Percentiles rank a stretch among this genome's conserved stretches.
Evolutionary conservation across 2,329 filamentous ascomycete species (phyloP).

Genomic region (Akanthomyces dipterigenus): DNA sequence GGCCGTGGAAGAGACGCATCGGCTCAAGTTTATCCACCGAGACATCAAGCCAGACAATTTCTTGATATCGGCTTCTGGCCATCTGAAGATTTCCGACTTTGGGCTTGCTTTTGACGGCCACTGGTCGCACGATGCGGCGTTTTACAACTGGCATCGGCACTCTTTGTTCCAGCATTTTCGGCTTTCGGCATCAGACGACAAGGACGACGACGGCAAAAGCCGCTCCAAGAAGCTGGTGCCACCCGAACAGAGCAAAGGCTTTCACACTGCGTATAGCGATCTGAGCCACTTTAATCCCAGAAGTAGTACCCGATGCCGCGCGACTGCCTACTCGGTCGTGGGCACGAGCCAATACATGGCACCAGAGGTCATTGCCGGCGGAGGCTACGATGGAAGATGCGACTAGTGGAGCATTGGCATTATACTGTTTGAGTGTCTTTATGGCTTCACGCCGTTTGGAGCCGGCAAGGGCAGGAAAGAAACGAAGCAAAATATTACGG

Average conservation of each 20-base stretch:
- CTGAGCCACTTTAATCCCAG: slow-evolving; percentile 37
- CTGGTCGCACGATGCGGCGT: slow-evolving; percentile 85
- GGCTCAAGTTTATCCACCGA: slow-evolving; percentile 83
- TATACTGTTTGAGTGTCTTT: slow-evolving; percentile 91
- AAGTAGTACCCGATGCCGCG: slow-evolving; percentile 60
- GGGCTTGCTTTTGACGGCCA: slow-evolving; percentile 92
- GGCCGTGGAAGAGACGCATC: slow-evolving; percentile 87
- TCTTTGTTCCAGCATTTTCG: slow-evolving; percentile 69
- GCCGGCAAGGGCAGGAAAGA: slow-evolving; percentile 68
- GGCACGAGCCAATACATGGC: slow-evolving; percentile 99
- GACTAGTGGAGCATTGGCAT: slow-evolving; percentile 97
- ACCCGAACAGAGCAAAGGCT: slow-evolving; percentile 27
- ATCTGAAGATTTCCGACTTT: slow-evolving; percentile 94
- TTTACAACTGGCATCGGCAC: slow-evolving; percentile 79
- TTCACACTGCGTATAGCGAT: slow-evolving; percentile 20
- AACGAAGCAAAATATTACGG: slow-evolving; percentile 81
- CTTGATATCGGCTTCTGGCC: slow-evolving; percentile 77
- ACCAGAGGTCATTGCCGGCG: slow-evolving; percentile 79
- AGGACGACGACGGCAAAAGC: slow-evolving; percentile 52
- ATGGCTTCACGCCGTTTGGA: slow-evolving; percentile 85
- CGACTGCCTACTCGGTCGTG: slow-evolving; percentile 76
- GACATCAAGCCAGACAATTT: slow-evolving; percentile 99
- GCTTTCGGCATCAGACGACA: slow-evolving; percentile 62
- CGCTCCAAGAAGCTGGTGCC: slow-evolving; percentile 25
- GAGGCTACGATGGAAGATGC: slow-evolving; percentile 83